A percentile compares a stretch with the other conserved stretches of the same genome.
These are phyloP conservation scores for Emergomyces orientalis DNA, from an alignment of 2,329 filamentous ascomycete genomes.

Conservation along the genomic window DNA sequence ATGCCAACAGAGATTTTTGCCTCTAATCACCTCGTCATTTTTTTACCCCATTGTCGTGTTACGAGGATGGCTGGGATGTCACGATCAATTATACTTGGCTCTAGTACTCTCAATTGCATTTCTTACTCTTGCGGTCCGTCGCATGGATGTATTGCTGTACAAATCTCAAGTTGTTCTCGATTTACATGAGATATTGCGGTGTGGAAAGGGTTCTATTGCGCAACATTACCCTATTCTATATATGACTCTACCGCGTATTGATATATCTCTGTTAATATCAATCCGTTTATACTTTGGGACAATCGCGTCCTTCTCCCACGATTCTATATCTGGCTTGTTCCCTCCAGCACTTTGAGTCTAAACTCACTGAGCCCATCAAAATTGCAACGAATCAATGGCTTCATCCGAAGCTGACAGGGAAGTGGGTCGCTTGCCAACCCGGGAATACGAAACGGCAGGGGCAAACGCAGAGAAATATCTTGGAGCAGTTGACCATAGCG, in stretches of 20 bases:
- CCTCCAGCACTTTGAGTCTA: not conserved
- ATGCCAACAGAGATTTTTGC: not conserved
- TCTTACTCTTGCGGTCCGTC: not conserved
- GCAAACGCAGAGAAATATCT: not conserved
- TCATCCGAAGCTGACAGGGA: not conserved
- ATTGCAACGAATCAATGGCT: slow-evolving; percentile 1
- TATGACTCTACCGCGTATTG: not conserved
- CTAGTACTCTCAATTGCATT: not conserved
- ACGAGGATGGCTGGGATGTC: slow-evolving; percentile 1
- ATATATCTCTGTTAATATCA: not conserved
- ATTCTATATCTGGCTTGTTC: not conserved
- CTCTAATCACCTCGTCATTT: not conserved
- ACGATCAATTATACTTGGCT: not conserved
- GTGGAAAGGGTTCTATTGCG: not conserved
- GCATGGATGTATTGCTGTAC: not conserved
- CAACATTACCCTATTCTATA: not conserved
- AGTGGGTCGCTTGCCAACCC: not conserved
- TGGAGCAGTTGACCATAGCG: not conserved
- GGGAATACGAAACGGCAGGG: not conserved
- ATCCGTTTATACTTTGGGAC: not conserved
- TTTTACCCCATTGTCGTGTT: not conserved
- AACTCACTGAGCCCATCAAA: not conserved
- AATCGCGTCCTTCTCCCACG: not conserved
- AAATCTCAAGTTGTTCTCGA: not conserved
- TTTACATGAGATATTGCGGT: not conserved